Evolutionary conservation across 1,284 basidiomycete species (phyloP), one percentile per base, ranked within the genome.

Genomic region (Puccinia sorghi): DNA sequence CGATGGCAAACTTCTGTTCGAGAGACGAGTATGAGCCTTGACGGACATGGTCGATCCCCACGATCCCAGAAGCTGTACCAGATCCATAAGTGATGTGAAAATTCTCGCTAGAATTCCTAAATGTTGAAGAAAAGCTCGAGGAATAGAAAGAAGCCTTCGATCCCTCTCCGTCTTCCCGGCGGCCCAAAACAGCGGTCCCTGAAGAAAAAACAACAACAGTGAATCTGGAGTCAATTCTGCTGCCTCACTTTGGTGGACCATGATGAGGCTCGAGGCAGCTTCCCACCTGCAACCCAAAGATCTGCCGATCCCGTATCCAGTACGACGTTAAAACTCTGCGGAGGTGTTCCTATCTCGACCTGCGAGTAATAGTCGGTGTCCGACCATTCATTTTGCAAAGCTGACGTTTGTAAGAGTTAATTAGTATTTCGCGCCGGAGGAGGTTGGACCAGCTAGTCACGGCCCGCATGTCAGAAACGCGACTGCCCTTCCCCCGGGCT

Each of bases 221-320:
- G 50, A 52, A n/a, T 22, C n/a, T 76, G 59, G 27, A 22, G 20
- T 25, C 20, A 46, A 22, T 39, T 75, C 70, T 56, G 52, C 75
- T 7, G 54, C 32, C 11, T 56, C 41, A 46, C 7, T 64, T 39
- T 64, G n/a, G 37, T 41, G 8, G 17, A 8, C 41, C 32, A 20
- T n/a, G 43, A 41, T 50, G 41, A 52, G 46, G n/a, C 25, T 43
- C 11, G 69, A 69, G 9, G n/a, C 41, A 59, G n/a, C 17, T 15
- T 15, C 9, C 81, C 69, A 79, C 82, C 82, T 17, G 83, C 83
- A 32, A 86, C 80, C 82, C 85, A 85, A 71, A 87, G 83, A 82
- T 87, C 87, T 20, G 86, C 82, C 0, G 85, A 86, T 9, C 87
- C 87, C 6, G 87, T 88, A 82, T 88, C 87, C 70, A 88, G 84